Percentiles rank a stretch among this genome's conserved stretches.
phyloP scores from a whole-genome alignment of 2,329 filamentous ascomycete genomes.

The Neofusicoccum umdonicola region DNA sequence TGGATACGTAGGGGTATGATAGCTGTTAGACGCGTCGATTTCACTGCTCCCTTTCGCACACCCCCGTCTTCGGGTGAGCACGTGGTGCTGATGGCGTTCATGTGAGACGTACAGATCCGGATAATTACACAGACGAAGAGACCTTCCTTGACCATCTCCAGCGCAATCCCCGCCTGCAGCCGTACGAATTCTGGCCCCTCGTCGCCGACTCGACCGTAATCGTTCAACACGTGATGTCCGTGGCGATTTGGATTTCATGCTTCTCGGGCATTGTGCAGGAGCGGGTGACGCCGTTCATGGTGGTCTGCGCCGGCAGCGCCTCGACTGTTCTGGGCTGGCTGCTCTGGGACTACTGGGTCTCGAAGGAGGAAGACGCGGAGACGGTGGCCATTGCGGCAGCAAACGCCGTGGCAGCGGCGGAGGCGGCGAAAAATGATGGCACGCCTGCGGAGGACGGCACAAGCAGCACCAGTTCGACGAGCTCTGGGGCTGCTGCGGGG shows the following conservation, averaged over 20 bases:
- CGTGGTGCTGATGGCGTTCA: neutral
- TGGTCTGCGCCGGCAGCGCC: slow-evolving; percentile 80
- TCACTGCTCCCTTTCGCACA: too few species aligned
- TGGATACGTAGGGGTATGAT: too few species aligned
- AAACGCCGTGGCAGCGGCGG: slow-evolving; percentile 22
- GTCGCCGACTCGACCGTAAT: slow-evolving; percentile 95
- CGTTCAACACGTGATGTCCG: slow-evolving; percentile 92
- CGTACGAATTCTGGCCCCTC: slow-evolving; percentile 97
- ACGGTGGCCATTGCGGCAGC: slow-evolving; percentile 22
- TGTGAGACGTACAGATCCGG: slow-evolving; percentile 67
- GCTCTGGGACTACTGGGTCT: slow-evolving; percentile 88
- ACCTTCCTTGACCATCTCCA: slow-evolving; percentile 96
- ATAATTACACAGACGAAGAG: slow-evolving; percentile 96
- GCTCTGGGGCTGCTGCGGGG: neutral
- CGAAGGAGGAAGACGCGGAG: slow-evolving; percentile 60
- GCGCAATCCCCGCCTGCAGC: slow-evolving; percentile 85
- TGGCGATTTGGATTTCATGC: slow-evolving; percentile 90
- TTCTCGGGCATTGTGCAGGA: slow-evolving; percentile 89
- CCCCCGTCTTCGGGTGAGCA: neutral
- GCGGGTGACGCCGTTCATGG: slow-evolving; percentile 82
- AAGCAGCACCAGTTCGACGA: slow-evolving; percentile 20
- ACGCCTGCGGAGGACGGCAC: slow-evolving; percentile 19
- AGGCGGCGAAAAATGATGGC: slow-evolving; percentile 11
- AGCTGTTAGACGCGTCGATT: too few species aligned
- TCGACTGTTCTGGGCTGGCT: slow-evolving; percentile 85